Evolutionary conservation across 1,284 basidiomycete genomes (phyloP).

Genomic region (Schizopora paradoxa): DNA sequence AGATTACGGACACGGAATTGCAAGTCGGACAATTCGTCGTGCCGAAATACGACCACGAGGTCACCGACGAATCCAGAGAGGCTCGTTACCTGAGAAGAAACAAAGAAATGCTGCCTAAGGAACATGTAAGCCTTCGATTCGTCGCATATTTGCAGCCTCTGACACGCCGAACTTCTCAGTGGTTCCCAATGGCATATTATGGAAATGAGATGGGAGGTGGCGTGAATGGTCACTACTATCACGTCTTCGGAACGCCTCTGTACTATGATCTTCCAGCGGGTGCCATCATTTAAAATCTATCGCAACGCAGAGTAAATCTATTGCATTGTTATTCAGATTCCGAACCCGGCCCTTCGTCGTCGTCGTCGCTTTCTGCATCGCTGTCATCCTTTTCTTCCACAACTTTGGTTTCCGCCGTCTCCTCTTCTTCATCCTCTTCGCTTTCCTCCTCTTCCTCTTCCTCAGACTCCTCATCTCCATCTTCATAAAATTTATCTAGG

Average conservation of each 20-base stretch:
- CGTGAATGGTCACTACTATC: slow-evolving; percentile 66
- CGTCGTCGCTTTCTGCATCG: slow-evolving; percentile 31
- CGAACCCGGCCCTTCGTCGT: slow-evolving; percentile 24
- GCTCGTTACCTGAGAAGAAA: slow-evolving; percentile 63
- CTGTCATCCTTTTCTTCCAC: slow-evolving; percentile 23
- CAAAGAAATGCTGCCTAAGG: slow-evolving; percentile 60
- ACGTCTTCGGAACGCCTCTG: slow-evolving; percentile 68
- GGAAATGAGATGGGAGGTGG: slow-evolving; percentile 47
- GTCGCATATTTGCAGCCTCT: not conserved
- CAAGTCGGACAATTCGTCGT: slow-evolving; percentile 80
- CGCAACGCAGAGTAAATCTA: not conserved
- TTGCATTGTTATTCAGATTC: slow-evolving; percentile 17
- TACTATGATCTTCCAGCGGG: slow-evolving; percentile 59
- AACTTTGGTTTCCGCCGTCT: slow-evolving; percentile 20
- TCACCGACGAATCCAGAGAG: slow-evolving; percentile 53
- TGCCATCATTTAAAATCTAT: slow-evolving; percentile 25
- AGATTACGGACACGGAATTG: slow-evolving; percentile 71
- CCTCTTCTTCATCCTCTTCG: slow-evolving; percentile 24
- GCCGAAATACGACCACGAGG: slow-evolving; percentile 49
- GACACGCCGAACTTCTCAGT: slow-evolving; percentile 35
- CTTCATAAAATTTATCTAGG: slow-evolving; percentile 66
- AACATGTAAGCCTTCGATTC: slow-evolving; percentile 44
- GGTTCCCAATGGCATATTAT: slow-evolving; percentile 73
- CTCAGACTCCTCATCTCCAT: slow-evolving; percentile 26
- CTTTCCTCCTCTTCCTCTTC: slow-evolving; percentile 27